A percentile compares a stretch with the other conserved stretches of the same genome.
Evolutionary conservation across 768 basidiomycete genomes (phyloP).

Genomic region (Lactarius quietus): DNA sequence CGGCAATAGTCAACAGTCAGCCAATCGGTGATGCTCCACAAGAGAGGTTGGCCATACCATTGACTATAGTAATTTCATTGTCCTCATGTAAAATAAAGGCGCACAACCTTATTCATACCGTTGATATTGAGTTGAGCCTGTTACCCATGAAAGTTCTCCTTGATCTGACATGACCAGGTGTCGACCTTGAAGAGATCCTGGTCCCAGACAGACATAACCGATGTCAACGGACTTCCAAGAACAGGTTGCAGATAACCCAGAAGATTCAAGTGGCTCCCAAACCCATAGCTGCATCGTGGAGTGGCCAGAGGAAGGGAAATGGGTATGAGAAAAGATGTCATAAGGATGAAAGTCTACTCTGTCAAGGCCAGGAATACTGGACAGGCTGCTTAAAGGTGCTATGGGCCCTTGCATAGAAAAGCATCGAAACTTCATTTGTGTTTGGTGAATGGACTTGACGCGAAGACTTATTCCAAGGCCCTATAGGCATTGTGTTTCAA

Average conservation of each 20-base stretch:
- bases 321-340: neutral
- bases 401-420: constrained; percentile 1
- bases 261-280: neutral
- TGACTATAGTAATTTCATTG: no score
- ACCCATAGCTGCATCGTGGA: neutral
- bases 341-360: neutral
- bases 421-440: neutral
- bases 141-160: neutral
- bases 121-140: neutral
- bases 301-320: neutral
- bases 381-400: neutral
- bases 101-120: neutral
- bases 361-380: neutral
- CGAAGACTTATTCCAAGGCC: constrained; percentile 3
- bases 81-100: no score
- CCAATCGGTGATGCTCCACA: no score
- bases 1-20: no score
- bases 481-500: neutral
- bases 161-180: neutral
- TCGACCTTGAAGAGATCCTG: neutral
- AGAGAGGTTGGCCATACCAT: no score
- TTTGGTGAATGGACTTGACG: neutral
- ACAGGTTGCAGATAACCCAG: neutral
- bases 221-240: neutral
- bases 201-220: neutral